Percentiles rank a stretch among this genome's conserved stretches.
Conservation (phyloP, 1,284 basidiomycete species). For the Chiua sp. region DNA sequence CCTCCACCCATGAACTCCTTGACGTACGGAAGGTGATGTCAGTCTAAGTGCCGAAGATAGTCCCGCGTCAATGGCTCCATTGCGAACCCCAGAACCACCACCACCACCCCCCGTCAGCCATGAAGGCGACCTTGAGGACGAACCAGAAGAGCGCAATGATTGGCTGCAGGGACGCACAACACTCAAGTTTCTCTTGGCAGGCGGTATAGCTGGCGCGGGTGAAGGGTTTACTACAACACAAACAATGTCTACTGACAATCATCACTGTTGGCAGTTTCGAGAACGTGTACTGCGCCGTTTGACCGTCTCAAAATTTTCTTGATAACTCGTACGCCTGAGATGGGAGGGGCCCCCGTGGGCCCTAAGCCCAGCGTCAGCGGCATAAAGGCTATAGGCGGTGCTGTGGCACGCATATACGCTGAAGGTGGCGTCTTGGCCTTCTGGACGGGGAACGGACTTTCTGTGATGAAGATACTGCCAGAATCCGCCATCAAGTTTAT, state of each 20-base stretch:
- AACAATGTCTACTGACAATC: constrained; percentile 9
- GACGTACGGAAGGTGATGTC: constrained; percentile 64
- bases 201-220: constrained; percentile 95
- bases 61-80: constrained; percentile 43
- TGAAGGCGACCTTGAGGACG: constrained; percentile 58
- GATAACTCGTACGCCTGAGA: constrained; percentile 83
- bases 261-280: constrained; percentile 66
- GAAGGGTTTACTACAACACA: constrained; percentile 30
- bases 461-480: constrained; percentile 92
- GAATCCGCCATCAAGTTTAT: constrained; percentile 99
- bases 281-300: constrained; percentile 97
- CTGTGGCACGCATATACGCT: constrained; percentile 80
- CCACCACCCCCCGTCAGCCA: constrained; percentile 43
- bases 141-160: constrained; percentile 65
- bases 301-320: constrained; percentile 98
- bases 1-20: constrained; percentile 29
- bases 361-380: constrained; percentile 59
- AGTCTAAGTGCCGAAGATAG: constrained; percentile 75
- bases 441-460: constrained; percentile 90
- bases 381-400: constrained; percentile 71
- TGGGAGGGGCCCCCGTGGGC: constrained; percentile 56
- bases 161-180: constrained; percentile 78
- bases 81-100: constrained; percentile 26
- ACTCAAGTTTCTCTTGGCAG: constrained; percentile 90
- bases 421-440: constrained; percentile 92